Percentiles rank a stretch among this genome's conserved stretches.
Conservation (phyloP, 2,329 filamentous ascomycete genomes). For the Talaromyces sp. region DNA sequence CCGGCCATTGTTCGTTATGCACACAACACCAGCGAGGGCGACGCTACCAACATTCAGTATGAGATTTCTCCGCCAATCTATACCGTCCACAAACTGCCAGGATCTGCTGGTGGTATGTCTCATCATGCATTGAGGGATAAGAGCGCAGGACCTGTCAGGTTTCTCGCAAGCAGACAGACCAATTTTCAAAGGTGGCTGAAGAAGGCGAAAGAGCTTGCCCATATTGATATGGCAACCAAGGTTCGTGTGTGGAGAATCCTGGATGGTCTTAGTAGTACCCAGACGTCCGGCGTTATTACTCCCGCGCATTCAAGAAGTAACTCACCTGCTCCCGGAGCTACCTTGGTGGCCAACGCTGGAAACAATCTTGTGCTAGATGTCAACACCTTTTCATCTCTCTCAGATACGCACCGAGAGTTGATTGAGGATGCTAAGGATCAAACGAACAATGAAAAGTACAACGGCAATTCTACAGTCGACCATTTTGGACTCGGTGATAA, state of each 20-base stretch:
- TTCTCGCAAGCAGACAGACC: constrained; percentile 69
- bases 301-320: constrained; percentile 44
- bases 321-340: constrained; percentile 43
- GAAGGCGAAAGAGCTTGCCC: constrained; percentile 65
- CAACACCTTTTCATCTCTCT: constrained; percentile 60
- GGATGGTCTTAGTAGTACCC: constrained; percentile 43
- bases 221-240: constrained; percentile 67
- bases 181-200: constrained; percentile 72
- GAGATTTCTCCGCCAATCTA: constrained; percentile 84
- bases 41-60: constrained; percentile 68
- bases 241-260: constrained; percentile 72
- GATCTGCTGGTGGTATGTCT: constrained; percentile 54
- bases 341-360: constrained; percentile 42
- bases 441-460: constrained; percentile 71
- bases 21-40: constrained; percentile 67
- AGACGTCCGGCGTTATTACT: constrained; percentile 43
- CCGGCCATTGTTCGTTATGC: constrained; percentile 71
- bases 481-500: constrained; percentile 67
- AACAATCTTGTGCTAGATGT: constrained; percentile 59
- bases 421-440: constrained; percentile 64
- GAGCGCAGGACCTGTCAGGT: constrained; percentile 59
- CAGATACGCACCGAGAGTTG: constrained; percentile 61
- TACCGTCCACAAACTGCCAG: constrained; percentile 74
- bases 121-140: constrained; percentile 60
- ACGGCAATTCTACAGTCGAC: constrained; percentile 66